phyloP scores from a whole-genome alignment of 805 yeast species.

The Metschnikowia drakensbergensis region DNA sequence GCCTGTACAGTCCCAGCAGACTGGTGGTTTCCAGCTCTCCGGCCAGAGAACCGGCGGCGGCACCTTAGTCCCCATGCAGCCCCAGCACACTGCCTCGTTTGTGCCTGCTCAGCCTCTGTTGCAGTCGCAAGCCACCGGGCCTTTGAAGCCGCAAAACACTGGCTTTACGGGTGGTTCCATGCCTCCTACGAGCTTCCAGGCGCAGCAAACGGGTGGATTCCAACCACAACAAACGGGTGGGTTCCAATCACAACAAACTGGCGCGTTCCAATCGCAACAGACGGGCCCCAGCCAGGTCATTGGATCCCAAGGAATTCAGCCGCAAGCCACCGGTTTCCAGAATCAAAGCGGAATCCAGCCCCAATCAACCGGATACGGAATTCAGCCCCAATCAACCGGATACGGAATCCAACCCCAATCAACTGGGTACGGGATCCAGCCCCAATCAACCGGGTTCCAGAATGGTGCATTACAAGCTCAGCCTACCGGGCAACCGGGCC shows the following conservation, averaged over 20 bases:
- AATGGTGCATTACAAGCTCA: conserved; percentile 41
- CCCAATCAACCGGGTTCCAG: not conserved
- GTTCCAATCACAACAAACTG: conserved; percentile 24
- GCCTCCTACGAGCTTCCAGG: conserved; percentile 16
- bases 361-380: conserved; percentile 51
- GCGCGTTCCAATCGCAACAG: conserved; percentile 19
- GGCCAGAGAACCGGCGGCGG: conserved; percentile 48
- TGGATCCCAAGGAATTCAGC: conserved; percentile 20
- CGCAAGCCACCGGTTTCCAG: conserved; percentile 22
- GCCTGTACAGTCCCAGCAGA: conserved; percentile 12
- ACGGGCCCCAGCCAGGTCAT: conserved; percentile 38
- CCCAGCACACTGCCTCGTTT: conserved; percentile 69
- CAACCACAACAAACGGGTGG: conserved; percentile 12
- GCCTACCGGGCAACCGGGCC: conserved; percentile 67
- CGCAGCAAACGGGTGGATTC: conserved; percentile 19
- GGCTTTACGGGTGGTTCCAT: conserved; percentile 12
- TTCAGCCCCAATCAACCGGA: conserved; percentile 37
- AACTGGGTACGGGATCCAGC: conserved; percentile 8
- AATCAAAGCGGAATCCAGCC: conserved; percentile 32
- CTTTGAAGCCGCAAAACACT: conserved; percentile 24
- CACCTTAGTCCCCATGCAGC: conserved; percentile 45
- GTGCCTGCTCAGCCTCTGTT: conserved; percentile 23
- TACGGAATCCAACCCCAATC: conserved; percentile 9
- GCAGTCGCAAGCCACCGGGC: conserved; percentile 37
- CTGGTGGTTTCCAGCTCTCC: conserved; percentile 1